A percentile compares a stretch with the other conserved stretches of the same genome.
Evolutionary conservation across 805 yeast genomes (phyloP).

Genomic region (Metschnikowia reukaufii): DNA sequence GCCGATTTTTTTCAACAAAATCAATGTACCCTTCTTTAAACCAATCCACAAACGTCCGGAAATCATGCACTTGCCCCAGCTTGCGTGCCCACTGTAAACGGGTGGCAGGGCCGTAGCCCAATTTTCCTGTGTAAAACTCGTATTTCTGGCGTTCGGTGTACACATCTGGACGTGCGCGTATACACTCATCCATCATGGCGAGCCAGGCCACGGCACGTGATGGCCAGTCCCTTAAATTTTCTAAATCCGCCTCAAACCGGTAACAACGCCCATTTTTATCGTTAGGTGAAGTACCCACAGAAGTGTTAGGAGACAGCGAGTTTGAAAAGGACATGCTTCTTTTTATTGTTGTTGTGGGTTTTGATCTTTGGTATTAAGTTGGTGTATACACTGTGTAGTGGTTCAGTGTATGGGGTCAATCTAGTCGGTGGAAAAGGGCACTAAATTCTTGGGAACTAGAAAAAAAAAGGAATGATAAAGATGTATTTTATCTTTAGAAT

Average conservation of each 20-base stretch:
- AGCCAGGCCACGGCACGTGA: conserved; percentile 11
- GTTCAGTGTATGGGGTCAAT: too few relatives aligned
- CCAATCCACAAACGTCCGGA: conserved; percentile 8
- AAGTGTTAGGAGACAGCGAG: background rate
- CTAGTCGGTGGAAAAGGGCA: too few relatives aligned
- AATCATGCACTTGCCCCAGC: conserved; percentile 7
- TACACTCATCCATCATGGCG: conserved; percentile 5
- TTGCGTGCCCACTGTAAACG: conserved; percentile 5
- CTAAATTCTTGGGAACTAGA: too few relatives aligned
- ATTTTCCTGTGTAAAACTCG: conserved; percentile 3
- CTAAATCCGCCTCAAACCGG: conserved; percentile 7
- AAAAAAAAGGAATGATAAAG: too few relatives aligned
- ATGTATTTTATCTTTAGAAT: too few relatives aligned
- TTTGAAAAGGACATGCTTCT: background rate
- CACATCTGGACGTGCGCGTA: background rate
- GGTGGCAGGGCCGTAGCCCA: conserved; percentile 10
- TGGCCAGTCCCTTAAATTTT: conserved; percentile 5
- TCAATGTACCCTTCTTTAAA: conserved; percentile 6
- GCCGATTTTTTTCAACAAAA: conserved; percentile 6
- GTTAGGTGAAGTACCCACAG: background rate
- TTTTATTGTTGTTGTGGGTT: too few relatives aligned
- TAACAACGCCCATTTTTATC: background rate
- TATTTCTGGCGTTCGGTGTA: conserved; percentile 3
- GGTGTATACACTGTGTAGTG: too few relatives aligned
- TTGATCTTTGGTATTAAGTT: too few relatives aligned